Evolutionary conservation across 768 basidiomycete species (phyloP), one percentile per base, ranked within the genome.

Genomic region (Trametopsis cervina): DNA sequence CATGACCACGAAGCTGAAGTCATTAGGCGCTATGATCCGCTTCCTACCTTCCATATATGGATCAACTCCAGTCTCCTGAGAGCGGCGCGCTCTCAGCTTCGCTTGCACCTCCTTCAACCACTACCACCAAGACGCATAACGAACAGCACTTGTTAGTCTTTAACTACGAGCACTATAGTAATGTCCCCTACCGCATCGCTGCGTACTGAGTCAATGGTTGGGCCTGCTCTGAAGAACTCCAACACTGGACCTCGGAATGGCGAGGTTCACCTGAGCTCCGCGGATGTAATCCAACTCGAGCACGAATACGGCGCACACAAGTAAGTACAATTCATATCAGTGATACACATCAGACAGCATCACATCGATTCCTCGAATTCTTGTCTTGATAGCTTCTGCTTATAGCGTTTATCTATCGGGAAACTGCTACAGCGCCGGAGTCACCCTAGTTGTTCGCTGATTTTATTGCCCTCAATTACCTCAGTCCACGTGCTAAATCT

Each of bases 301-400:
- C 78, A 90, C 56, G 75, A 85, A 60, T 75, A 84, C 58, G 83
- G 84, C 24, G 90, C 90, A 46, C 90, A 93, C 75, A 93, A 93
- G 91, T 92, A 66, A 76, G 85, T 76, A 38, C 17, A 22, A 7
- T 42, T 43, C 23, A 15, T 17, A 20, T 1, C 22, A 7, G 25
- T 40, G 21, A 17, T 21, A 9, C 18, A 29, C 24, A 37, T 33
- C 45, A 47, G 50, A 46, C 42, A 44, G 43, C 26, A 40, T 42
- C n/a, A 44, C 9, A 24, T 43, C 38, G 22, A 44, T 40, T 36
- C 41, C n/a, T 24, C 43, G 7, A 37, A 17, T 26, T 37, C 39
- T 46, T 42, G 27, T 41, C 43, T 44, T 44, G 49, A 50, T 43
- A 24, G 42, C 26, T 46, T 17, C 44, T n/a, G 35, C 37, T 41